Percentiles rank a stretch among this genome's conserved stretches.
Conservation (phyloP, 2,329 filamentous ascomycete genomes). For the Endoconidiophora polonica region DNA sequence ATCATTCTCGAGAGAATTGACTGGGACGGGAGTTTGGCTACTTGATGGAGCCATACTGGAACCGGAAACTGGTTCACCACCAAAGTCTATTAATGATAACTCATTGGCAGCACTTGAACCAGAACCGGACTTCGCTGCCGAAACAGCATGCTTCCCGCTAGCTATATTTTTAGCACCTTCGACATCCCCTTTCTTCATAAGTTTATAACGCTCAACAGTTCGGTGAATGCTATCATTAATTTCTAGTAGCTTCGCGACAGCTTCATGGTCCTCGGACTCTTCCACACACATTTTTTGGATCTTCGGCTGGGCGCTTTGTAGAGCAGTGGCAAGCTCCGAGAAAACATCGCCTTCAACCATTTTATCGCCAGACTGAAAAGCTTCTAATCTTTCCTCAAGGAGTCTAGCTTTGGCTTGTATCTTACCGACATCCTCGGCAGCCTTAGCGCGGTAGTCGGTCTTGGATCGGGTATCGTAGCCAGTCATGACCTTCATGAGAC, state of each 20-base stretch:
- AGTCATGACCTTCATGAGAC: conserved; percentile 98
- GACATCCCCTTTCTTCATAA: conserved; percentile 88
- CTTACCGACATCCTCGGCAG: conserved; percentile 83
- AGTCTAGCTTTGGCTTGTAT: conserved; percentile 91
- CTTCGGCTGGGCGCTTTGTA: conserved; percentile 91
- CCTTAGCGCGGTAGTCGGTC: conserved; percentile 94
- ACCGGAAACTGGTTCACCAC: conserved; percentile 39
- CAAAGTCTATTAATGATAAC: conserved; percentile 87
- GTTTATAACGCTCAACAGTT: conserved; percentile 85
- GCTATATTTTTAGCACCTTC: conserved; percentile 71
- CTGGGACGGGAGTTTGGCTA: conserved; percentile 36
- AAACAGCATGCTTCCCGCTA: conserved; percentile 44
- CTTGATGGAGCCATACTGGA: conserved; percentile 24
- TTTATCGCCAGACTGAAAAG: conserved; percentile 63
- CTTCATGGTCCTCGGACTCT: conserved; percentile 91
- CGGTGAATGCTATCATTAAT: conserved; percentile 99
- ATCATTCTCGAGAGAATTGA: conserved; percentile 57
- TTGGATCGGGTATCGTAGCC: conserved; percentile 91
- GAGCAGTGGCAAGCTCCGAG: conserved; percentile 71
- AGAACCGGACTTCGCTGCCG: conserved; percentile 18
- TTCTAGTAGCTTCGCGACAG: conserved; percentile 84
- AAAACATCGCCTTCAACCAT: conserved; percentile 53
- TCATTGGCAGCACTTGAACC: conserved; percentile 51
- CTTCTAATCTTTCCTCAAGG: conserved; percentile 81
- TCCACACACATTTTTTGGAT: conserved; percentile 99